Percentiles rank a stretch among this genome's conserved stretches.
phyloP scores from a whole-genome alignment of 352 stramenopile species.

The Phytopythium delawarense region DNA sequence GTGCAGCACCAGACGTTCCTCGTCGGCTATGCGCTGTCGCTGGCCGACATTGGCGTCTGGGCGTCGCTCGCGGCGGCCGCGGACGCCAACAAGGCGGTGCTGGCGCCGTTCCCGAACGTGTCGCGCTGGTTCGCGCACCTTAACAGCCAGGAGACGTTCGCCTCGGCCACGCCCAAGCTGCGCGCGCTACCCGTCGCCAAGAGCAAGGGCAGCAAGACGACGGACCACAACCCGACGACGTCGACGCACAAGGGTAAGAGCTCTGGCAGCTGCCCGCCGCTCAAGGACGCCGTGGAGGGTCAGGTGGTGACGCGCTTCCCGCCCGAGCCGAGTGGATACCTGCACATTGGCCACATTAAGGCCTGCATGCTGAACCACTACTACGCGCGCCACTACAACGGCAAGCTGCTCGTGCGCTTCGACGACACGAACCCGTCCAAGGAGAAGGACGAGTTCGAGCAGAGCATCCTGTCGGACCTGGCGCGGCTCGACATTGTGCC shows the following conservation, averaged over 20 bases:
- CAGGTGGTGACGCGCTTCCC: conserved; percentile 98
- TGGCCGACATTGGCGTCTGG: conserved; percentile 96
- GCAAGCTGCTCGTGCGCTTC: conserved; percentile 98
- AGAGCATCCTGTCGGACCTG: conserved; percentile 92
- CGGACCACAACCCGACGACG: conserved; percentile 17
- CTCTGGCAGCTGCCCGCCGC: conserved; percentile 86
- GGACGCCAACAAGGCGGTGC: conserved; percentile 34
- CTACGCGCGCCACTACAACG: conserved; percentile 97
- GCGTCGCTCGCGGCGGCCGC: conserved; percentile 44
- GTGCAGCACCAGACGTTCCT: conserved; percentile 92
- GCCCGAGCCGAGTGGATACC: conserved; percentile 97
- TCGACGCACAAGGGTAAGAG: conserved; percentile 71
- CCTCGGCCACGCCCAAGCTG: conserved; percentile 40
- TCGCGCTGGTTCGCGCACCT: conserved; percentile 73
- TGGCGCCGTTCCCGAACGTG: conserved; percentile 59
- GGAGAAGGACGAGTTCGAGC: conserved; percentile 99
- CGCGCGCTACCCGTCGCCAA: conserved; percentile 33
- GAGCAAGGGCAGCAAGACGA: conserved; percentile 14
- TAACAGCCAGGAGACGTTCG: conserved; percentile 50
- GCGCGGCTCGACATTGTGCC: conserved; percentile 77
- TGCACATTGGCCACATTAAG: conserved; percentile 99
- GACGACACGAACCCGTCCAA: conserved; percentile 99
- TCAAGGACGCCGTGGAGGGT: conserved; percentile 93
- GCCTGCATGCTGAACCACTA: conserved; percentile 99
- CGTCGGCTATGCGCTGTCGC: conserved; percentile 89